These are phyloP conservation scores for Diutina pseudorugosa DNA, from an alignment of 1,139 yeast genomes.

Conservation along the genomic window DNA sequence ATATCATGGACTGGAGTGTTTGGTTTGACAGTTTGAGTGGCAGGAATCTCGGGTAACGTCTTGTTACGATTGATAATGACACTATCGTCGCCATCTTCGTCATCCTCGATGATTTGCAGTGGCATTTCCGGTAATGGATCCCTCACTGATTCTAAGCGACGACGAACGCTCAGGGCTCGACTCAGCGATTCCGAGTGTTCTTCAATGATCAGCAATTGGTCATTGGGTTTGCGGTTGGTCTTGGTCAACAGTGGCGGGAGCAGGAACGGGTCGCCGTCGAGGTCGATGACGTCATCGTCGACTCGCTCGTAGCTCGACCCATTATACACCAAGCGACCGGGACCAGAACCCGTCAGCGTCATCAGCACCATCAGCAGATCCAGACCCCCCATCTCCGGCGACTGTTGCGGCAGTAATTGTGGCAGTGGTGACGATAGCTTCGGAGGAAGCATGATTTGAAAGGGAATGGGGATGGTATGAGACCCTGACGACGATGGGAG, in stretches of 20 bases:
- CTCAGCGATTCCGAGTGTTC: background rate
- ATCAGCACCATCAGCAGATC: background rate
- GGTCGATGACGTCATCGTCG: background rate
- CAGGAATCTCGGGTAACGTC: background rate
- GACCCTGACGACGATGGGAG: background rate
- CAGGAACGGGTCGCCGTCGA: background rate
- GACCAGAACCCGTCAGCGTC: background rate
- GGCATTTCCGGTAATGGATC: background rate
- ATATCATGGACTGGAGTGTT: no score
- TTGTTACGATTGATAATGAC: background rate
- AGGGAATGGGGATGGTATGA: background rate
- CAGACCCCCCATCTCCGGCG: slow-evolving; percentile 1
- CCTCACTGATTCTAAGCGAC: background rate
- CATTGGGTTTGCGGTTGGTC: background rate
- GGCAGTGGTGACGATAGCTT: background rate
- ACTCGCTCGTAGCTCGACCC: background rate
- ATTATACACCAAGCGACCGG: background rate
- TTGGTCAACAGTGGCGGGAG: background rate
- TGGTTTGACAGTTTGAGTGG: no score
- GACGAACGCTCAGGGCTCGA: background rate
- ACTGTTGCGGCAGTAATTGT: slow-evolving; percentile 2
- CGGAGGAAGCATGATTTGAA: slow-evolving; percentile 1
- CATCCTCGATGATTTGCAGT: background rate
- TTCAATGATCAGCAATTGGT: slow-evolving; percentile 2
- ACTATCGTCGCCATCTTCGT: background rate